phyloP scores from a whole-genome alignment of 1,284 basidiomycete genomes.

The Fistulina hepatica region DNA sequence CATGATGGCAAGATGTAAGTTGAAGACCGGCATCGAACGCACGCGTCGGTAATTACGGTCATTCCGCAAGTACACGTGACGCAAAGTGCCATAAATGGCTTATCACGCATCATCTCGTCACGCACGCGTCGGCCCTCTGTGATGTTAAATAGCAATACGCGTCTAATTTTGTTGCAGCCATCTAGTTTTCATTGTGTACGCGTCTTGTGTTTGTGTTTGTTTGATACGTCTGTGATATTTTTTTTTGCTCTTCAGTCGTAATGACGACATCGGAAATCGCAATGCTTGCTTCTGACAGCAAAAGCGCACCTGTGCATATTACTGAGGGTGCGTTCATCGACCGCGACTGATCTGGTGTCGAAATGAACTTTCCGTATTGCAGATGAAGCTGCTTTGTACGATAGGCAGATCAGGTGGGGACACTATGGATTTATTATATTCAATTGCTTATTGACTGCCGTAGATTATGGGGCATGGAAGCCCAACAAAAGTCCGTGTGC shows the following conservation, averaged over 20 bases:
- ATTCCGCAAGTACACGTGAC: too few relatives aligned
- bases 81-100: too few relatives aligned
- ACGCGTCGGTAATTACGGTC: too few relatives aligned
- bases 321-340: conserved; percentile 3
- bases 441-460: not conserved
- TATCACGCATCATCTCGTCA: too few relatives aligned
- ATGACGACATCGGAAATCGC: conserved; percentile 24
- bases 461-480: conserved; percentile 94
- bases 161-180: too few relatives aligned
- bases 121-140: too few relatives aligned
- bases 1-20: too few relatives aligned
- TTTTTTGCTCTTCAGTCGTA: not conserved
- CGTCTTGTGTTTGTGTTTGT: conserved; percentile 9
- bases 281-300: conserved; percentile 22
- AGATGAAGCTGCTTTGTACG: conserved; percentile 63
- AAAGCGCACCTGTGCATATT: conserved; percentile 25
- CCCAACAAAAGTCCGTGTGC: conserved; percentile 74
- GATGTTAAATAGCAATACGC: too few relatives aligned
- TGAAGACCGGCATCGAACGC: too few relatives aligned
- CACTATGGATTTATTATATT: not conserved
- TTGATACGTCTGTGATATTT: conserved; percentile 7
- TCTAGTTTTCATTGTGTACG: too few relatives aligned
- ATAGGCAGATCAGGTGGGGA: conserved; percentile 71
- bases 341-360: not conserved
- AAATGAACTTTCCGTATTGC: conserved; percentile 8